Conservation (phyloP, 306 rosid species). For the Vigna reflexopilosa region DNA sequence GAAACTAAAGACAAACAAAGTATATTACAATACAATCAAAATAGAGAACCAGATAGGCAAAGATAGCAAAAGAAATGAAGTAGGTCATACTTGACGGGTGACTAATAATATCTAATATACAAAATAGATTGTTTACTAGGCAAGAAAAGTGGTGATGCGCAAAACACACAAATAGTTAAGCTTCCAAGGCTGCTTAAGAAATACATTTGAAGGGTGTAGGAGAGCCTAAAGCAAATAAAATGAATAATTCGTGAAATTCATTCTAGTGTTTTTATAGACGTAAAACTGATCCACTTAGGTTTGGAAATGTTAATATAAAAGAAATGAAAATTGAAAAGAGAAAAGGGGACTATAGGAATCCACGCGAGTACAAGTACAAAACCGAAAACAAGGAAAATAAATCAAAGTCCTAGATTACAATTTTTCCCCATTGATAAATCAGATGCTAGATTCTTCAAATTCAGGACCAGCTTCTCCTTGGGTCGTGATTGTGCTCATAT, state of each 20-base stretch:
- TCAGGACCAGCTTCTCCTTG: too few species aligned
- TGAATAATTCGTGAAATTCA: background rate
- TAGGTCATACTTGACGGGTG: conserved; percentile 9
- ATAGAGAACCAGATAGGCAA: conserved; percentile 5
- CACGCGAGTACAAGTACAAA: too few species aligned
- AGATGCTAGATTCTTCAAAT: too few species aligned
- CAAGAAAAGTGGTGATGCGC: conserved; percentile 2
- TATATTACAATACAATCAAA: conserved; percentile 26
- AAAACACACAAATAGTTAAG: conserved; percentile 7
- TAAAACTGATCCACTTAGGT: background rate
- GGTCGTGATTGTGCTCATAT: too few species aligned
- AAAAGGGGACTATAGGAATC: conserved; percentile 40
- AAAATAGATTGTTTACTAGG: background rate
- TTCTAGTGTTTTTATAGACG: conserved; percentile 3
- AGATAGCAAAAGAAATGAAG: conserved; percentile 30
- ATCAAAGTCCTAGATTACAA: too few species aligned
- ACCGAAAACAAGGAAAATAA: too few species aligned
- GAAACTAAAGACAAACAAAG: conserved; percentile 44
- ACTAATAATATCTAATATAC: conserved; percentile 21
- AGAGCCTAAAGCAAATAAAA: conserved; percentile 12
- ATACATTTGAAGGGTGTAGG: background rate
- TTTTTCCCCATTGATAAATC: conserved; percentile 6
- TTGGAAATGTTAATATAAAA: conserved; percentile 17
- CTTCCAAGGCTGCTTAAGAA: conserved; percentile 24
- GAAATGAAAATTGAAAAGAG: background rate